A percentile compares a stretch with the other conserved stretches of the same genome.
phyloP scores from a whole-genome alignment of 768 basidiomycete genomes.

The Pleurotus cornucopiae region DNA sequence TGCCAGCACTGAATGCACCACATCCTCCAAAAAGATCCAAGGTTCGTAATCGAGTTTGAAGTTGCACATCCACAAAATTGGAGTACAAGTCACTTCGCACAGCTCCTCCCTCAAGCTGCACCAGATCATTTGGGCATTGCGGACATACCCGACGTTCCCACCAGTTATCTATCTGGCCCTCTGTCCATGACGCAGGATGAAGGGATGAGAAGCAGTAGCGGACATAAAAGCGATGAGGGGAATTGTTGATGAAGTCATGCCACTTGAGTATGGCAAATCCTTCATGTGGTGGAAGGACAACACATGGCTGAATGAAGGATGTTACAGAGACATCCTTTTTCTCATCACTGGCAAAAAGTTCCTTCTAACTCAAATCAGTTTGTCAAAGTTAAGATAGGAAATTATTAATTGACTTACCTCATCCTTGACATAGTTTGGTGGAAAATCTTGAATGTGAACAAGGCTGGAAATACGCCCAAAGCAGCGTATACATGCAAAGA shows the following conservation, averaged over 20 bases:
- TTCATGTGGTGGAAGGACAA: conserved; percentile 34
- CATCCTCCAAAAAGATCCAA: conserved; percentile 49
- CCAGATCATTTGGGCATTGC: conserved; percentile 29
- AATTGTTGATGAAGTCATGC: conserved; percentile 33
- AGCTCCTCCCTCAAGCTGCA: conserved; percentile 26
- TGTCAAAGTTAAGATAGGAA: neutral
- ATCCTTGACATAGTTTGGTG: conserved; percentile 41
- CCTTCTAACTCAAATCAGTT: conserved; percentile 34
- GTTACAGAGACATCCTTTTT: conserved; percentile 24
- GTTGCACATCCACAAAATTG: conserved; percentile 26
- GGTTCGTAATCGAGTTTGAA: conserved; percentile 22
- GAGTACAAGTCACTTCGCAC: conserved; percentile 20
- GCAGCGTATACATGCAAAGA: neutral
- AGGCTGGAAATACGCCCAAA: neutral
- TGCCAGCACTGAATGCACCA: conserved; percentile 60
- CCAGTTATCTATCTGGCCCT: no score
- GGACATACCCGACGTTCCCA: conserved; percentile 41
- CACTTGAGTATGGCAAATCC: conserved; percentile 21
- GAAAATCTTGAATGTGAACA: conserved; percentile 21
- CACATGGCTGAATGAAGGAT: conserved; percentile 44
- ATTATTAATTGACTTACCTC: conserved; percentile 38
- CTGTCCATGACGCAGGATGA: no score
- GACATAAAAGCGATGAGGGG: conserved; percentile 56
- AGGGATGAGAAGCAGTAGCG: conserved; percentile 23
- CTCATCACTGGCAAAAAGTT: conserved; percentile 58